Conservation (phyloP, 768 basidiomycete genomes). For the Serpula lacrymans region DNA sequence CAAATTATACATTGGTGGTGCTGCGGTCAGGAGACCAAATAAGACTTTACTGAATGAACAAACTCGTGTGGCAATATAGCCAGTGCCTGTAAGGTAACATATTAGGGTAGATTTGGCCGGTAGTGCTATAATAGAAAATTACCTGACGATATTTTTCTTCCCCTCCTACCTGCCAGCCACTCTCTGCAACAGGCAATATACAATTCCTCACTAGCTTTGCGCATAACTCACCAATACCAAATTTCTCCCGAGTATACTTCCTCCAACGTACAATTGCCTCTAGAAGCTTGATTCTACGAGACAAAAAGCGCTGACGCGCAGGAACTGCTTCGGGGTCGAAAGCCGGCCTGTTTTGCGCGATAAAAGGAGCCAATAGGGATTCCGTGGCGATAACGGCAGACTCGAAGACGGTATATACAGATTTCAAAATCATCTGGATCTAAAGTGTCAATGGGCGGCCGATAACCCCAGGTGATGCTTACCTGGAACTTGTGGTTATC, state of each 20-base stretch:
- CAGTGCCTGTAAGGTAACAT: constrained; percentile 16
- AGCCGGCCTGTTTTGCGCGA: constrained; percentile 36
- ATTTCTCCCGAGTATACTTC: constrained; percentile 62
- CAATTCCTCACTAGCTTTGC: constrained; percentile 54
- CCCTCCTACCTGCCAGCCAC: constrained; percentile 88
- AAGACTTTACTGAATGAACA: constrained; percentile 15
- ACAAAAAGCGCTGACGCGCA: constrained; percentile 68
- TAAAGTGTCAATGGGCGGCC: constrained; percentile 4
- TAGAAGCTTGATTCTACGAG: constrained; percentile 67
- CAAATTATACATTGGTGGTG: constrained; percentile 10
- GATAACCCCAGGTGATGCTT: constrained; percentile 9
- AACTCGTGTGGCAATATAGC: constrained; percentile 23
- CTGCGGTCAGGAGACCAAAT: constrained; percentile 10
- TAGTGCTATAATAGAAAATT: constrained; percentile 13
- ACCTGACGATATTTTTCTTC: constrained; percentile 63
- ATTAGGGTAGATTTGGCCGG: background rate
- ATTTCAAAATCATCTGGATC: constrained; percentile 53
- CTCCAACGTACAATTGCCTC: constrained; percentile 74
- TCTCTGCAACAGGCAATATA: constrained; percentile 63
- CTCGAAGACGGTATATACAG: constrained; percentile 51
- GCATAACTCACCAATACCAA: constrained; percentile 52
- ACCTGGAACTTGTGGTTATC: constrained; percentile 67
- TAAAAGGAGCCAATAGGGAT: constrained; percentile 46
- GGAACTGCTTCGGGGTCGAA: constrained; percentile 79
- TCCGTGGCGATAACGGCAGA: constrained; percentile 51